Base-by-base conservation (phyloP, 2,329 filamentous ascomycete species). In the Fusarium sp. region DNA sequence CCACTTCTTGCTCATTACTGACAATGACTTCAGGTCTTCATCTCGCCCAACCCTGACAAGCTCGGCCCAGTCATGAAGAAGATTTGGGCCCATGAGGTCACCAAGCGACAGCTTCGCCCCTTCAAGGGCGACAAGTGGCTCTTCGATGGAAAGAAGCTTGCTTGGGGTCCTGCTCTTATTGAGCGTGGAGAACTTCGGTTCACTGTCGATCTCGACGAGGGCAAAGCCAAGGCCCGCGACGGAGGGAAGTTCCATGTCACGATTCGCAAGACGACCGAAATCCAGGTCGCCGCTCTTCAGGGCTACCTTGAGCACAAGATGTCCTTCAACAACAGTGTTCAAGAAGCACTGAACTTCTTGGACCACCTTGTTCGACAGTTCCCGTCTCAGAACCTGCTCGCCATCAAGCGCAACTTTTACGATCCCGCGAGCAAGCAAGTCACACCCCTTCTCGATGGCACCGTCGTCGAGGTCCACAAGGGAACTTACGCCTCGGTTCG, bases 401-500 rank as follows among this genome's bases (percentile, higher is more conserved):
- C 91, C 0, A 93, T 98, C 82, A 96, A 95, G 82, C 91, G 95
- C 14, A 94, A 92, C 9, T 97, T 98, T 80, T 98, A 97, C 82
- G 85, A 90, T 42, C 83, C 85, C 1, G 76, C 27, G 10, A 52
- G 85, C 1, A 88, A 88, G 2, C 79, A 87, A 25, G 82, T 85
- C 0, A 82, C 81, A 8, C 82, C 87, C 5, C 88, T 98, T n/a
- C 89, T 91, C 36, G 85, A 88, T 25, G 81, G 78, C 18, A 76
- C 78, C n/a, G 65, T 91, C 87, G 65, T 97, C 3, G 91, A 95
- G 79, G 94, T 95, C 0, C 92, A 94, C 85, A 98, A 97, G 81
- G 97, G 97, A 33, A 92, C 95, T 6, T 98, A 98, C 78, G 91
- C 95, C 11, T 95, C 95, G 0, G 91, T 98, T 61, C 91, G 95